Evolutionary conservation across 2,329 filamentous ascomycete species (phyloP).

Genomic region (Epichloe sylvatica): DNA sequence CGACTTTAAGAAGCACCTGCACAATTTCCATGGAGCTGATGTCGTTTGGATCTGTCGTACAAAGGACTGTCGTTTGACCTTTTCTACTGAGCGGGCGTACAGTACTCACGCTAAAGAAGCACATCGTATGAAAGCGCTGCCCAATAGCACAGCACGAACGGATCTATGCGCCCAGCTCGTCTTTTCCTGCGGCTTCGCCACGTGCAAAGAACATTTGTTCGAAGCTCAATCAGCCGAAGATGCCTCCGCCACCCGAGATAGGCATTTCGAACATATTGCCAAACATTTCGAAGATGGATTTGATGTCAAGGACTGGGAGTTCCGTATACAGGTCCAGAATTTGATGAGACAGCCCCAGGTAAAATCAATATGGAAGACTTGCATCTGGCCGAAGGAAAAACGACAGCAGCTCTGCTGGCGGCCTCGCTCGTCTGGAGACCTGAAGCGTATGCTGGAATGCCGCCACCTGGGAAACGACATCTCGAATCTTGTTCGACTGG

Average conservation of each 20-base stretch:
- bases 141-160: constrained; percentile 26
- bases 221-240: constrained; percentile 25
- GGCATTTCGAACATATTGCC: constrained; percentile 33
- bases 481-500: constrained; percentile 27
- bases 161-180: constrained; percentile 30
- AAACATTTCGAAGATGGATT: constrained; percentile 32
- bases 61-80: constrained; percentile 27
- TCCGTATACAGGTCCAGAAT: constrained; percentile 29
- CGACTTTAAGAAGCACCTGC: constrained; percentile 35
- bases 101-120: constrained; percentile 29
- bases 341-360: constrained; percentile 29
- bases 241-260: constrained; percentile 24
- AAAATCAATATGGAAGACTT: constrained; percentile 31
- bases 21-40: constrained; percentile 32
- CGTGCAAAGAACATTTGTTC: constrained; percentile 29
- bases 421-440: constrained; percentile 26
- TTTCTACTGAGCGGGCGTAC: constrained; percentile 31
- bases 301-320: constrained; percentile 30
- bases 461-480: constrained; percentile 28
- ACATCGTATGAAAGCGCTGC: constrained; percentile 27
- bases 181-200: constrained; percentile 29
- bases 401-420: constrained; percentile 27
- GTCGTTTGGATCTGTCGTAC: constrained; percentile 30
- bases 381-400: constrained; percentile 31
- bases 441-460: constrained; percentile 31